phyloP scores from a whole-genome alignment of 345 rosid species.

The Salix caprea region DNA sequence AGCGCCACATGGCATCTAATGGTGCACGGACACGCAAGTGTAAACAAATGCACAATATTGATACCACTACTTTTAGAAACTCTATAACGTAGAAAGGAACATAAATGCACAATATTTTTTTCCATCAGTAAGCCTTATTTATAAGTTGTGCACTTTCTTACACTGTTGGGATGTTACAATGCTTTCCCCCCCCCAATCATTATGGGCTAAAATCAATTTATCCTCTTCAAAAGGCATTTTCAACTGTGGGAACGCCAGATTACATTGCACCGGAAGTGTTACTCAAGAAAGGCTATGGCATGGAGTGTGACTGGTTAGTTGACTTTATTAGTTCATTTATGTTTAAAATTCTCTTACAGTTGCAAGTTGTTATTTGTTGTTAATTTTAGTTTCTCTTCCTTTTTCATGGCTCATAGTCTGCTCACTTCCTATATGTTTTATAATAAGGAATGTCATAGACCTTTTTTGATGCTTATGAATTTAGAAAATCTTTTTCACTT shows the following conservation, averaged over 20 bases:
- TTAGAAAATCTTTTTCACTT: conserved; percentile 11
- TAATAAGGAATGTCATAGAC: not conserved
- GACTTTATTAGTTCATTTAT: not conserved
- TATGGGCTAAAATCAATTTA: not conserved
- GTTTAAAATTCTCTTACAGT: conserved; percentile 3
- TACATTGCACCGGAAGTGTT: conserved; percentile 97
- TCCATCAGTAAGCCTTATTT: not conserved
- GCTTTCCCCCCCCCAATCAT: not conserved
- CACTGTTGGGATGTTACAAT: not conserved
- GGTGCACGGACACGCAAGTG: not conserved
- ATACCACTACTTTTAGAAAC: not conserved
- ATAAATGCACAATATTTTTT: not conserved
- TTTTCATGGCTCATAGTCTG: not conserved
- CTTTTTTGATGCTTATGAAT: conserved; percentile 4
- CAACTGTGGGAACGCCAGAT: conserved; percentile 96
- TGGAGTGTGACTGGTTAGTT: conserved; percentile 97
- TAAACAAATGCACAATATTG: not conserved
- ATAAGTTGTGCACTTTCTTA: not conserved
- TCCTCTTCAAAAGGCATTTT: conserved; percentile 64
- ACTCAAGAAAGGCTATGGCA: conserved; percentile 96
- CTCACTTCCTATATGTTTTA: not conserved
- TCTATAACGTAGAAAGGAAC: not conserved
- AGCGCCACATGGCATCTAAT: not conserved
- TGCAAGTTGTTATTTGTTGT: not conserved
- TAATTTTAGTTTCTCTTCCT: not conserved